Conservation (phyloP, 352 stramenopile species). For the Phytophthora megakarya region DNA sequence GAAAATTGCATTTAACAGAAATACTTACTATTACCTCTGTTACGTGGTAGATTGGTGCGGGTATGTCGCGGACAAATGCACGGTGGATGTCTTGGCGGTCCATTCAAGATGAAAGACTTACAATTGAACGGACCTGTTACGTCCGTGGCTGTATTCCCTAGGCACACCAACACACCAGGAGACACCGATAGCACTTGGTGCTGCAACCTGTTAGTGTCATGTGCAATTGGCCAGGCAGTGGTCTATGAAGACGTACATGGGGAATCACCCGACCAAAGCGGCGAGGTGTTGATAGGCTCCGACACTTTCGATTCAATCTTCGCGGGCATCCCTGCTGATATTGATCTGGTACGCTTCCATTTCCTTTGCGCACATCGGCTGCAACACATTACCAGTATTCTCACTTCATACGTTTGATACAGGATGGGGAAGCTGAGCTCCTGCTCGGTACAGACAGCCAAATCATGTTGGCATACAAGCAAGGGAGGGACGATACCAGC, state of each 20-base stretch:
- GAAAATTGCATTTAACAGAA: not conserved
- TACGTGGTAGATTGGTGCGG: conserved; percentile 44
- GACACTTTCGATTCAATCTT: conserved; percentile 75
- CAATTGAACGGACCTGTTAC: conserved; percentile 68
- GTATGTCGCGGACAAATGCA: conserved; percentile 51
- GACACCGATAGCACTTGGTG: conserved; percentile 13
- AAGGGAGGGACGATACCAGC: not conserved
- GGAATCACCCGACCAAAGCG: not conserved
- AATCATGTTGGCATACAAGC: conserved; percentile 63
- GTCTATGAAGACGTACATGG: conserved; percentile 62
- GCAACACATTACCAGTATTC: not conserved
- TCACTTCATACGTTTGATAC: not conserved
- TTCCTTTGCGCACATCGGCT: not conserved
- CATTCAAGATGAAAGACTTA: conserved; percentile 55
- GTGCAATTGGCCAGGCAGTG: conserved; percentile 61
- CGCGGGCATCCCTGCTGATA: conserved; percentile 49
- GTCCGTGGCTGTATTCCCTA: conserved; percentile 58
- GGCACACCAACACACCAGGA: not conserved
- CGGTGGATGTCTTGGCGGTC: conserved; percentile 42
- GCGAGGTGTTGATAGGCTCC: conserved; percentile 46
- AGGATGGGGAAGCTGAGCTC: conserved; percentile 68
- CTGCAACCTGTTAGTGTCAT: conserved; percentile 68
- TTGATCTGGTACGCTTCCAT: conserved; percentile 56
- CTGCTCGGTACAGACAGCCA: conserved; percentile 68
- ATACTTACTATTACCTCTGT: conserved; percentile 2